Conservation (phyloP, 1,284 basidiomycete genomes). For the Leccinum angustisporum region DNA sequence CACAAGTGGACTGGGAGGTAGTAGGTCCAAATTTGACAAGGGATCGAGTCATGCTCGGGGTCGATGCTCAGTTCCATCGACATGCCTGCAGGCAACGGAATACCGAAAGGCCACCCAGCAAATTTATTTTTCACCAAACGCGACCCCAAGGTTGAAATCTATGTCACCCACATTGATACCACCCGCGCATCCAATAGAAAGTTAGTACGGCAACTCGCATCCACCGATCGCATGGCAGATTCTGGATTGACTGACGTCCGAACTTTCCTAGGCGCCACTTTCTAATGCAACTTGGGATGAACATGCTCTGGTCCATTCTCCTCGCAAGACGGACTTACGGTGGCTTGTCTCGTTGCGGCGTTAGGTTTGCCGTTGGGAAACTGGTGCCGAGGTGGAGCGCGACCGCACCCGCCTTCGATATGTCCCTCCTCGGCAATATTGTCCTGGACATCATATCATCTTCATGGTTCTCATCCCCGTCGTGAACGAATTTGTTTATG, state of each 20-base stretch:
- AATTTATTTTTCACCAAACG: conserved; percentile 19
- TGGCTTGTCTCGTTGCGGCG: conserved; percentile 30
- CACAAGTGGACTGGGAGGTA: no score
- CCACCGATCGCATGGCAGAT: neutral
- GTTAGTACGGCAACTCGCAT: conserved; percentile 17
- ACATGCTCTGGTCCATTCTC: conserved; percentile 26
- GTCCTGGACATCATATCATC: conserved; percentile 30
- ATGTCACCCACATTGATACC: conserved; percentile 33
- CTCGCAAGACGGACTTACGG: conserved; percentile 24
- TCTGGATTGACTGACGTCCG: conserved; percentile 6
- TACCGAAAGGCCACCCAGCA: conserved; percentile 30
- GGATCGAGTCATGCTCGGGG: no score
- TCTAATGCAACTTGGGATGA: conserved; percentile 26
- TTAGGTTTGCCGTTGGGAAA: conserved; percentile 28
- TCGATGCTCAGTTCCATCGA: conserved; percentile 1
- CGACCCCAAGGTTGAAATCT: conserved; percentile 26
- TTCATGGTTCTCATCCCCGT: conserved; percentile 26
- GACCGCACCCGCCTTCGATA: conserved; percentile 18
- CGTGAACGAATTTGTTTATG: conserved; percentile 23
- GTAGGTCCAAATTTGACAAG: no score
- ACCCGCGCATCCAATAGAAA: conserved; percentile 20
- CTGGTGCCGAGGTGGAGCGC: conserved; percentile 14
- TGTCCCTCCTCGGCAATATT: conserved; percentile 27
- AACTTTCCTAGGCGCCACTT: conserved; percentile 26
- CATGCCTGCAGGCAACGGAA: conserved; percentile 27